A percentile compares a stretch with the other conserved stretches of the same genome.
These are phyloP conservation scores for Hypoxylon sp. DNA, from an alignment of 2,329 filamentous ascomycete genomes.

Conservation along the genomic window DNA sequence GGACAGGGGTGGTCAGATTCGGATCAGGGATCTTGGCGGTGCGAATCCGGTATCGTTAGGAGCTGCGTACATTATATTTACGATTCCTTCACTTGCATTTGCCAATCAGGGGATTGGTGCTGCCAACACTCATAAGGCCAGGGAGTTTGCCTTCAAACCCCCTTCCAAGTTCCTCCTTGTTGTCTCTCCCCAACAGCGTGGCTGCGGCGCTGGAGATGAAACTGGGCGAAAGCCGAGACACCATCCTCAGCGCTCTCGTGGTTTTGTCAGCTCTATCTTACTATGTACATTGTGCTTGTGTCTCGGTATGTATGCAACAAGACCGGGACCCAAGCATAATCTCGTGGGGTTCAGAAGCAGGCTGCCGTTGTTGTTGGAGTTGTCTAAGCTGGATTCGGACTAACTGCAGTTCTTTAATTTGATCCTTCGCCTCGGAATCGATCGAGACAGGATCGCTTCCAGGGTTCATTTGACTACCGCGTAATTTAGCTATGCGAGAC, in stretches of 20 bases:
- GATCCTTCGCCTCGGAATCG: constrained; percentile 29
- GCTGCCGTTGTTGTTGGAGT: constrained; percentile 15
- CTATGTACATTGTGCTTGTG: too few relatives aligned
- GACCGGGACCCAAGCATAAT: constrained; percentile 6
- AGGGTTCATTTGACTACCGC: not conserved
- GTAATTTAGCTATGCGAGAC: constrained; percentile 4
- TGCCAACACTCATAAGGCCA: constrained; percentile 1
- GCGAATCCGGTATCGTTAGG: constrained; percentile 26
- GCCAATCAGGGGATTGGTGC: constrained; percentile 19
- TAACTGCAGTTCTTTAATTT: constrained; percentile 15
- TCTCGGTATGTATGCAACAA: constrained; percentile 15
- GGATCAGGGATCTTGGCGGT: constrained; percentile 20
- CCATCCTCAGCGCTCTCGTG: not conserved
- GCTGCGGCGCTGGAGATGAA: constrained; percentile 20
- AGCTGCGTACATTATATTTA: constrained; percentile 28
- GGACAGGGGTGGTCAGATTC: constrained; percentile 23
- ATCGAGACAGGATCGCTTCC: constrained; percentile 25
- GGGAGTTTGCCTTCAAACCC: constrained; percentile 5
- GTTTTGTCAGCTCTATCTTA: too few relatives aligned
- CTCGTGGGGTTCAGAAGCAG: constrained; percentile 24
- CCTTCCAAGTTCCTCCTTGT: too few relatives aligned
- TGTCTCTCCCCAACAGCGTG: constrained; percentile 26
- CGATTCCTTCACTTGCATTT: constrained; percentile 18
- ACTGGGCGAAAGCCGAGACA: constrained; percentile 17
- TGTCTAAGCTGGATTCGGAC: constrained; percentile 20